Percentiles rank a stretch among this genome's conserved stretches.
These are phyloP conservation scores for Stereocaulon alpinum DNA, from an alignment of 495 filamentous ascomycete species.

Conservation along the genomic window DNA sequence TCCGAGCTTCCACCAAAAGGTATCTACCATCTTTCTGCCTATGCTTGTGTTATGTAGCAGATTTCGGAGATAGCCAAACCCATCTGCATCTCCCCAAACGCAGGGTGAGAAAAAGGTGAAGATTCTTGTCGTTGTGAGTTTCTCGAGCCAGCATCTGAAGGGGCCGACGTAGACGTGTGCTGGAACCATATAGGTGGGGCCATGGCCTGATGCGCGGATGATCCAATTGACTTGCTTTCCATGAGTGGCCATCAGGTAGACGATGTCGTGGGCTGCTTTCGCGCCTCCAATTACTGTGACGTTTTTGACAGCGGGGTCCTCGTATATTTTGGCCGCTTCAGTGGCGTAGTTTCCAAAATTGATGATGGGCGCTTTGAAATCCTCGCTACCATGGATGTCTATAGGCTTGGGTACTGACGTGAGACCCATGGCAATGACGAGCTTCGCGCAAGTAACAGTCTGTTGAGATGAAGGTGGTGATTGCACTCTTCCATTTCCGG, in stretches of 20 bases:
- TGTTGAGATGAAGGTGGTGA: background rate
- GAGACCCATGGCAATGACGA: conserved; percentile 62
- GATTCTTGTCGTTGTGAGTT: conserved; percentile 53
- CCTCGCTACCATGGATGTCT: conserved; percentile 35
- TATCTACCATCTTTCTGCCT: conserved; percentile 56
- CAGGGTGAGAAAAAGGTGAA: conserved; percentile 58
- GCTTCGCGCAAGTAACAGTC: conserved; percentile 41
- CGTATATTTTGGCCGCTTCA: conserved; percentile 29
- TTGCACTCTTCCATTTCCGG: background rate
- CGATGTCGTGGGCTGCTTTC: conserved; percentile 72
- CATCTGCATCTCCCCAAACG: conserved; percentile 49
- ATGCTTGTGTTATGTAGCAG: conserved; percentile 59
- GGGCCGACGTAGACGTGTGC: conserved; percentile 45
- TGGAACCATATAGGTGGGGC: conserved; percentile 61
- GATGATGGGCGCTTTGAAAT: conserved; percentile 49
- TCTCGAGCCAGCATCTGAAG: conserved; percentile 48
- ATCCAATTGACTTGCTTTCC: conserved; percentile 67
- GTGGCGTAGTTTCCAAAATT: conserved; percentile 50
- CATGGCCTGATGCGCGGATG: conserved; percentile 67
- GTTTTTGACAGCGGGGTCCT: conserved; percentile 24
- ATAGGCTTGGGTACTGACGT: conserved; percentile 52
- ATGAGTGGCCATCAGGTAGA: conserved; percentile 52
- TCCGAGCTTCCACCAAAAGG: conserved; percentile 56
- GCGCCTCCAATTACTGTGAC: conserved; percentile 59
- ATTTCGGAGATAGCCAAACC: conserved; percentile 32